Percentiles rank a stretch among this genome's conserved stretches.
phyloP scores from a whole-genome alignment of 768 basidiomycete species.

The Phanerochaete carnosa region DNA sequence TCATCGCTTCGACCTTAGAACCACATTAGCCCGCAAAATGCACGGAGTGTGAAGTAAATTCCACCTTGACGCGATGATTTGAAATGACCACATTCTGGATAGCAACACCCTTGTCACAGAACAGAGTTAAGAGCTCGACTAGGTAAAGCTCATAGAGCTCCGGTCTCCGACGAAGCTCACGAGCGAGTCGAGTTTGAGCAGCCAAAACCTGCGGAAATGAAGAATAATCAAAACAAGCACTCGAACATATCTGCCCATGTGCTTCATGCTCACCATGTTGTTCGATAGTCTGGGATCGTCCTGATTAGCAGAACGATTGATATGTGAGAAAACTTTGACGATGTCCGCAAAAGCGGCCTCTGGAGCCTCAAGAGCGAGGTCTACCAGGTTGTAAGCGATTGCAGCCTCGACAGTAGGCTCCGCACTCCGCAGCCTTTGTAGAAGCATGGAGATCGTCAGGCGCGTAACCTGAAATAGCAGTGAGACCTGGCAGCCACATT shows the following conservation, averaged over 20 bases:
- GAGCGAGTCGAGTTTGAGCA: constrained; percentile 86
- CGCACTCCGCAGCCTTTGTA: constrained; percentile 81
- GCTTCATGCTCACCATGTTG: constrained; percentile 62
- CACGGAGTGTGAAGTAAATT: constrained; percentile 8
- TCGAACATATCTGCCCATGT: not conserved
- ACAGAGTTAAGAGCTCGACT: constrained; percentile 79
- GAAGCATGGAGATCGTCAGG: constrained; percentile 87
- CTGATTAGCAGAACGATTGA: constrained; percentile 83
- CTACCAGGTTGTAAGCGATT: constrained; percentile 88
- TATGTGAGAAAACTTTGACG: constrained; percentile 76
- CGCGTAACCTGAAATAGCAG: constrained; percentile 59
- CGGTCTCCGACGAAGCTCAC: constrained; percentile 67
- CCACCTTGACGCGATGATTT: constrained; percentile 65
- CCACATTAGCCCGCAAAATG: constrained; percentile 1
- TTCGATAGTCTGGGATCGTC: constrained; percentile 88
- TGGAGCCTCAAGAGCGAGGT: constrained; percentile 79
- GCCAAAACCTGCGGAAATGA: constrained; percentile 61
- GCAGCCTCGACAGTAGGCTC: constrained; percentile 89
- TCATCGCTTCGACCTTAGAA: constrained; percentile 72
- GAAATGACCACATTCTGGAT: constrained; percentile 79
- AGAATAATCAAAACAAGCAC: too few species aligned
- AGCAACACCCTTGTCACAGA: constrained; percentile 87
- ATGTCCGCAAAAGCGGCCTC: constrained; percentile 79
- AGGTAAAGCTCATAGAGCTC: constrained; percentile 81
- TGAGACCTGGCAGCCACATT: not conserved